These are phyloP conservation scores for Colletotrichum sp. DNA, from an alignment of 2,329 filamentous ascomycete species.

Conservation along the genomic window DNA sequence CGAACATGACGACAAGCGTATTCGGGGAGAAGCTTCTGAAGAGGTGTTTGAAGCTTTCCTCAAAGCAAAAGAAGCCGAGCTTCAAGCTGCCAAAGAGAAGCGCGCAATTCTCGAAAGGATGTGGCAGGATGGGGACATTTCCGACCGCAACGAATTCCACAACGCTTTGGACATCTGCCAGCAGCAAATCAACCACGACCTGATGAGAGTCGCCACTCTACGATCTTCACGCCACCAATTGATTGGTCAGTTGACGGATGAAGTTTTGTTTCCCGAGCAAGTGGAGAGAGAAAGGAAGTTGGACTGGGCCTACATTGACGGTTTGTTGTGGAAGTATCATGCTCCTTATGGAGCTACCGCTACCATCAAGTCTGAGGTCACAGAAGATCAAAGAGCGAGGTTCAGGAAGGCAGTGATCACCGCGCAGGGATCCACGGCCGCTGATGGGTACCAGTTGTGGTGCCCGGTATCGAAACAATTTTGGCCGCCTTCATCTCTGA, in stretches of 20 bases:
- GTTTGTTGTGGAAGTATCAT: not conserved
- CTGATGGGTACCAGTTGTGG: not conserved
- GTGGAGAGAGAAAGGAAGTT: not conserved
- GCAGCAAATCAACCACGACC: not conserved
- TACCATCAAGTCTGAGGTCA: not conserved
- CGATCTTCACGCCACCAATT: not conserved
- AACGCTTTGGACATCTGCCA: not conserved
- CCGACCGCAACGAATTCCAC: not conserved
- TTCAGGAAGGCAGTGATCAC: not conserved
- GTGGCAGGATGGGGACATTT: not conserved
- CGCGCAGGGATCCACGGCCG: not conserved
- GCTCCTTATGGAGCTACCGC: not conserved
- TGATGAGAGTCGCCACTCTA: not conserved
- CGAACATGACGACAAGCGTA: not conserved
- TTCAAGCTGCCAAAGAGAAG: not conserved
- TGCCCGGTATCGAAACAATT: not conserved
- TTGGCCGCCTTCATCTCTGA: not conserved
- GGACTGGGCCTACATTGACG: not conserved
- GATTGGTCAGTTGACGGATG: not conserved
- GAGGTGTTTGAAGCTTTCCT: not conserved
- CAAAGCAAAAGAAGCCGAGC: not conserved
- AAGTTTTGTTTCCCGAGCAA: not conserved
- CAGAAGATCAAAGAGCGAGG: not conserved
- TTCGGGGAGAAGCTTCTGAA: not conserved
- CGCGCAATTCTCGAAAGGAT: not conserved